These are phyloP conservation scores for Penicillium sp. DNA, from an alignment of 2,329 filamentous ascomycete species.

Conservation along the genomic window DNA sequence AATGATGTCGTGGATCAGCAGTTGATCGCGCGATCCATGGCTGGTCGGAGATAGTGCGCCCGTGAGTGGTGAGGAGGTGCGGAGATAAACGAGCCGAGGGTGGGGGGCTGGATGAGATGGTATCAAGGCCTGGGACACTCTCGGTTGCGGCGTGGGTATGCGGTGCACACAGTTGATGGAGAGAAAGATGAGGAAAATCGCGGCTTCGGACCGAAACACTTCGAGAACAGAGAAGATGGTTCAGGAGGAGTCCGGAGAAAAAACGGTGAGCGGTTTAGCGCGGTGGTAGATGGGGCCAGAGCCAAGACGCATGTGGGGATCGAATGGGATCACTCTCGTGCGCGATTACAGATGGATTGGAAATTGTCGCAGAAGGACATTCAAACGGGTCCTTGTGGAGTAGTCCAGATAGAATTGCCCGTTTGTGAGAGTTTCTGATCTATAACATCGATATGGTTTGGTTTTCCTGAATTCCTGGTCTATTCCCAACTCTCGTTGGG, in stretches of 20 bases:
- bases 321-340: conserved; percentile 5
- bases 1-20: conserved; percentile 16
- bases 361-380: neutral
- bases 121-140: neutral
- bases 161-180: neutral
- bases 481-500: neutral
- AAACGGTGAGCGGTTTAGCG: conserved; percentile 29
- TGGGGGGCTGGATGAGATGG: neutral
- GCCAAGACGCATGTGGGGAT: conserved; percentile 21
- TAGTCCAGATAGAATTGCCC: neutral
- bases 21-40: conserved; percentile 23
- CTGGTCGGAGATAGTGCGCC: conserved; percentile 20
- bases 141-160: neutral
- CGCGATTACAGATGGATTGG: neutral
- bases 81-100: conserved; percentile 7
- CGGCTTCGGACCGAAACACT: conserved; percentile 2
- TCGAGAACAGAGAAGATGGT: conserved; percentile 9
- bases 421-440: neutral
- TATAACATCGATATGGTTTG: neutral
- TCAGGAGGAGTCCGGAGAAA: conserved; percentile 17
- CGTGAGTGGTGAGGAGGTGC: conserved; percentile 11
- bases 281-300: conserved; percentile 17
- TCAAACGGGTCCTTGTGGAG: neutral
- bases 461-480: too few species aligned
- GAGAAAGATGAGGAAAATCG: neutral